A percentile compares a stretch with the other conserved stretches of the same genome.
Evolutionary conservation across 2,329 filamentous ascomycete genomes (phyloP).

Genomic region (Pseudogymnoascus sp.): DNA sequence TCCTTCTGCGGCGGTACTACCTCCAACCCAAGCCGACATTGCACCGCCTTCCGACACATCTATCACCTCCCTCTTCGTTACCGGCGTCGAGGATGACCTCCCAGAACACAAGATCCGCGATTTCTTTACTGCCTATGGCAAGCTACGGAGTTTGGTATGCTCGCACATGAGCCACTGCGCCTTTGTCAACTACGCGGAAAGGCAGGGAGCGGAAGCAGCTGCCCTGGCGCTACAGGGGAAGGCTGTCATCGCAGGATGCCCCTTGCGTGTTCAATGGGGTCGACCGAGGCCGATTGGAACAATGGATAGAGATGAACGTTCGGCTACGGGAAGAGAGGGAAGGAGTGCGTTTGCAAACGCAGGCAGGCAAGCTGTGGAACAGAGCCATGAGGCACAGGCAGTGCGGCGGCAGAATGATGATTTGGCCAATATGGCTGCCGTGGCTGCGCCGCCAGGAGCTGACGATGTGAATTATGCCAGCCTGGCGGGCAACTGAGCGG

Average conservation of each 20-base stretch:
- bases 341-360: conserved; percentile 48
- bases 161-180: conserved; percentile 96
- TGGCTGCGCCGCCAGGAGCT: conserved; percentile 72
- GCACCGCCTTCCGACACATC: conserved; percentile 74
- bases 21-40: conserved; percentile 78
- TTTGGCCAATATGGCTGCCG: conserved; percentile 31
- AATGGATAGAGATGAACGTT: conserved; percentile 78
- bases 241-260: conserved; percentile 84
- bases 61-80: conserved; percentile 89
- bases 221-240: conserved; percentile 79
- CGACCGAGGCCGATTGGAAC: conserved; percentile 85
- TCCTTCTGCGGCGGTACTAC: conserved; percentile 63
- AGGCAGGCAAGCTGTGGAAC: conserved; percentile 32
- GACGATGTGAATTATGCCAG: conserved; percentile 78
- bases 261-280: conserved; percentile 84
- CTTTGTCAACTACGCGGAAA: conserved; percentile 86
- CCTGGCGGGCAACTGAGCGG: conserved; percentile 68
- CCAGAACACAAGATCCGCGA: conserved; percentile 86
- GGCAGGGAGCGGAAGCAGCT: conserved; percentile 77
- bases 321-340: conserved; percentile 73
- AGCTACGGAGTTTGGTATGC: conserved; percentile 86
- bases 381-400: conserved; percentile 21
- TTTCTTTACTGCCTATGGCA: conserved; percentile 82
- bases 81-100: conserved; percentile 90
- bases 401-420: conserved; percentile 21